Evolutionary conservation across 129 eudicot species (phyloP).

Genomic region (Solidago caesia): DNA sequence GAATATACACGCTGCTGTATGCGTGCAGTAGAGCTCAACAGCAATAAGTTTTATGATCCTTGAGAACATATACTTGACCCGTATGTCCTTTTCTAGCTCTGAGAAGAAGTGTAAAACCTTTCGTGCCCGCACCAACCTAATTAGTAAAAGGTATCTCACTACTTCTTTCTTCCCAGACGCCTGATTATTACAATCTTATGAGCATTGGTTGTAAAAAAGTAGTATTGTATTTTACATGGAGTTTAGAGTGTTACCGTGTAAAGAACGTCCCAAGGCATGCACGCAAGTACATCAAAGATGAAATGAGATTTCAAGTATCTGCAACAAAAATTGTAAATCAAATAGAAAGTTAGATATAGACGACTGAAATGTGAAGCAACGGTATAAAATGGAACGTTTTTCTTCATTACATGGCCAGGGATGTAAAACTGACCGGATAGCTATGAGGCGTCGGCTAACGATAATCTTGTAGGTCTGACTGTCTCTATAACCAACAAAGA

Average conservation of each 20-base stretch:
- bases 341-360: neutral
- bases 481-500: slow-evolving; percentile 79
- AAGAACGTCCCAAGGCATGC: slow-evolving; percentile 85
- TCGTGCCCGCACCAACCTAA: slow-evolving; percentile 72
- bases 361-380: neutral
- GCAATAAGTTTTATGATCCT: slow-evolving; percentile 77
- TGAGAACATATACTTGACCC: slow-evolving; percentile 77
- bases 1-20: slow-evolving; percentile 96
- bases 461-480: slow-evolving; percentile 70
- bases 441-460: slow-evolving; percentile 56
- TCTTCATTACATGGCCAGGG: neutral
- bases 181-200: slow-evolving; percentile 34
- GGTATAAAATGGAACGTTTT: no score
- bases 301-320: slow-evolving; percentile 86
- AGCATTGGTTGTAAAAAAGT: neutral
- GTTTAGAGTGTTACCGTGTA: slow-evolving; percentile 50
- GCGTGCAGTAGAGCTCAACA: slow-evolving; percentile 92
- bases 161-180: slow-evolving; percentile 64
- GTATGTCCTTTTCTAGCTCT: slow-evolving; percentile 74
- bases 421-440: slow-evolving; percentile 58
- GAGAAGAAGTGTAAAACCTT: slow-evolving; percentile 56
- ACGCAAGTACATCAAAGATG: slow-evolving; percentile 61
- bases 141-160: slow-evolving; percentile 73
- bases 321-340: slow-evolving; percentile 12
- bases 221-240: neutral